Evolutionary conservation across 768 basidiomycete species (phyloP).

Genomic region (Leccinum variicolor): DNA sequence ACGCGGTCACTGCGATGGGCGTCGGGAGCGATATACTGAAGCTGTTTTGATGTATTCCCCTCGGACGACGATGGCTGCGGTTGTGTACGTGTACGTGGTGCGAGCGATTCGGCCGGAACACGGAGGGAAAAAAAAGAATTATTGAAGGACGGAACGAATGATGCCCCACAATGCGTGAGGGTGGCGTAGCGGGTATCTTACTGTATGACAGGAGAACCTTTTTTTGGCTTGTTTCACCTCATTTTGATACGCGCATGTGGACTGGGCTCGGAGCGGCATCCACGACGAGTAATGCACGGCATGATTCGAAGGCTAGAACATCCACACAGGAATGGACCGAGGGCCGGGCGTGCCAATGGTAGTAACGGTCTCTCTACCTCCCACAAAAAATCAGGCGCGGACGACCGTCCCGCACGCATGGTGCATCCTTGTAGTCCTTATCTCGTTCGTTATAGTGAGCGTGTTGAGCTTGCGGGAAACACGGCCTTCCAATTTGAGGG

Average conservation of each 20-base stretch:
- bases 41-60: conserved; percentile 16
- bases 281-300: neutral
- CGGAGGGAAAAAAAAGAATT: neutral
- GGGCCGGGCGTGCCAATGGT: neutral
- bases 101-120: conserved; percentile 1
- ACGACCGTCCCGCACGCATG: neutral
- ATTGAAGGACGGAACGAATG: neutral
- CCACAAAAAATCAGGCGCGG: conserved; percentile 1
- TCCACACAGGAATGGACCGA: neutral
- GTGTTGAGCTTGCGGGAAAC: neutral
- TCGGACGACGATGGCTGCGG: neutral
- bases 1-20: conserved; percentile 98
- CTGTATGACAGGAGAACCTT: conserved; percentile 4
- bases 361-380: neutral
- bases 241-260: neutral
- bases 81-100: conserved; percentile 8
- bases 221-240: neutral
- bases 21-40: conserved; percentile 85
- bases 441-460: neutral
- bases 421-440: neutral
- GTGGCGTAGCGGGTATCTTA: neutral
- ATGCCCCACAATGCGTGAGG: neutral
- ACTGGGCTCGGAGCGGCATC: conserved; percentile 1
- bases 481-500: neutral
- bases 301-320: neutral